These are phyloP conservation scores for Exophiala oligosperma DNA, from an alignment of 2,329 filamentous ascomycete genomes.

Conservation along the genomic window DNA sequence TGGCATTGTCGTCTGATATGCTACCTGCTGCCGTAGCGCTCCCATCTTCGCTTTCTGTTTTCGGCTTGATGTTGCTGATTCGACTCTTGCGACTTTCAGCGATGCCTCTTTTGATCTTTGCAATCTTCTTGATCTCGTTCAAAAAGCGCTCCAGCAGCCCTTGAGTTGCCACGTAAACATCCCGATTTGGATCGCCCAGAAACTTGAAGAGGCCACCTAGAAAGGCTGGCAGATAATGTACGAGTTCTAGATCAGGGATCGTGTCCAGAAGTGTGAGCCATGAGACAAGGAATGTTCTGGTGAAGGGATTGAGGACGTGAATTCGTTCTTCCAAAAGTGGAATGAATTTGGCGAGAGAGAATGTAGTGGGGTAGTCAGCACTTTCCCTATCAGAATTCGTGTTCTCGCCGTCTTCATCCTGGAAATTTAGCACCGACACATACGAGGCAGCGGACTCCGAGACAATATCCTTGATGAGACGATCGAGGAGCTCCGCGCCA, in stretches of 20 bases:
- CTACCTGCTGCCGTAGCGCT: conserved; percentile 29
- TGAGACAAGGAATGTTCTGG: conserved; percentile 88
- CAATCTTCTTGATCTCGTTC: conserved; percentile 90
- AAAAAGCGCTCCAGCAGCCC: conserved; percentile 86
- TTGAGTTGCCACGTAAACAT: conserved; percentile 94
- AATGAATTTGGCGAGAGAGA: conserved; percentile 87
- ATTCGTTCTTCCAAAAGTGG: conserved; percentile 92
- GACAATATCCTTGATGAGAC: conserved; percentile 93
- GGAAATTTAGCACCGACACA: conserved; percentile 77
- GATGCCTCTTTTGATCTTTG: conserved; percentile 87
- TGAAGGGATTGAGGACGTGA: conserved; percentile 91
- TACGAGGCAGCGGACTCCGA: conserved; percentile 94
- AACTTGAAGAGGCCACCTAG: conserved; percentile 87
- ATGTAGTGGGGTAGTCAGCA: conserved; percentile 73
- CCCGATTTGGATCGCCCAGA: conserved; percentile 83
- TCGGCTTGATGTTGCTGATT: conserved; percentile 14
- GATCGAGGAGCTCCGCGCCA: conserved; percentile 90
- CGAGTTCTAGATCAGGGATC: conserved; percentile 93
- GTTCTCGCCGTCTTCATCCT: conserved; percentile 49
- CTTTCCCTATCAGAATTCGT: conserved; percentile 39
- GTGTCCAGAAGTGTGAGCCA: conserved; percentile 96
- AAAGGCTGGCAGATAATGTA: conserved; percentile 89
- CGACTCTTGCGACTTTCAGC: conserved; percentile 79
- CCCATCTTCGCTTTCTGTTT: conserved; percentile 32
- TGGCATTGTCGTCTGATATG: conserved; percentile 28